A percentile compares a stretch with the other conserved stretches of the same genome.
Evolutionary conservation across 225 moss, liverwort and hornwort genomes (phyloP).

Genomic region (Pseudisothecium myosuroides): DNA sequence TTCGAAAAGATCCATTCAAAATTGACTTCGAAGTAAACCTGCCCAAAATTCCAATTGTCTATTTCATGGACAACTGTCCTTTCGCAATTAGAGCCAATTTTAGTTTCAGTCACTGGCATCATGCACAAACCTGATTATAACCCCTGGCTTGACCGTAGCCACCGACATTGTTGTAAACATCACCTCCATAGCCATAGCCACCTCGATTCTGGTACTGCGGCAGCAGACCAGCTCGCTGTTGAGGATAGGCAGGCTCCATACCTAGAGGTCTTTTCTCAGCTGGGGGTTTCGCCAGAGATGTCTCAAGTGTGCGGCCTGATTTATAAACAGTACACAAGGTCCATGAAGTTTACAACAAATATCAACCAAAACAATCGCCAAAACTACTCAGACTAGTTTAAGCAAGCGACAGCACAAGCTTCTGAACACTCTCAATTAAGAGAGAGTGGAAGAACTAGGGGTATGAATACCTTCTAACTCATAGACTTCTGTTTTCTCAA

Average conservation of each 20-base stretch:
- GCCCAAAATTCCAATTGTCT: not conserved
- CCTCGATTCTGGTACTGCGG: conserved; percentile 89
- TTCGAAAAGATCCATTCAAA: not conserved
- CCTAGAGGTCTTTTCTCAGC: conserved; percentile 92
- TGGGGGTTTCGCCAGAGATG: conserved; percentile 95
- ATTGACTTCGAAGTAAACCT: not conserved
- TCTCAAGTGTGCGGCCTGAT: conserved; percentile 85
- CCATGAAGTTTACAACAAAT: not conserved
- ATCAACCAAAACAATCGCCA: not conserved
- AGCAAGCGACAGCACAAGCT: not conserved
- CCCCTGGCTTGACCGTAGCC: conserved; percentile 80
- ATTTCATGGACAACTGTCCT: not conserved
- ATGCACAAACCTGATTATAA: conserved; percentile 70
- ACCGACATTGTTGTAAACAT: conserved; percentile 62
- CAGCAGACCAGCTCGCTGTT: conserved; percentile 84
- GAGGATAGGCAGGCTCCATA: conserved; percentile 82
- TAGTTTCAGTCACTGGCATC: not conserved
- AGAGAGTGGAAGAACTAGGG: not conserved
- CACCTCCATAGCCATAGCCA: conserved; percentile 81
- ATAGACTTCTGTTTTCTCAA: conserved; percentile 92
- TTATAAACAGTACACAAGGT: not conserved
- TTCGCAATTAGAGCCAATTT: not conserved
- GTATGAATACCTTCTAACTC: conserved; percentile 70
- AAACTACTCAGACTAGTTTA: not conserved
- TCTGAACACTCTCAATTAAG: not conserved